These are phyloP conservation scores for Blastocladiella britannica DNA, from an alignment of 192 early-diverging fungal species.

Conservation along the genomic window DNA sequence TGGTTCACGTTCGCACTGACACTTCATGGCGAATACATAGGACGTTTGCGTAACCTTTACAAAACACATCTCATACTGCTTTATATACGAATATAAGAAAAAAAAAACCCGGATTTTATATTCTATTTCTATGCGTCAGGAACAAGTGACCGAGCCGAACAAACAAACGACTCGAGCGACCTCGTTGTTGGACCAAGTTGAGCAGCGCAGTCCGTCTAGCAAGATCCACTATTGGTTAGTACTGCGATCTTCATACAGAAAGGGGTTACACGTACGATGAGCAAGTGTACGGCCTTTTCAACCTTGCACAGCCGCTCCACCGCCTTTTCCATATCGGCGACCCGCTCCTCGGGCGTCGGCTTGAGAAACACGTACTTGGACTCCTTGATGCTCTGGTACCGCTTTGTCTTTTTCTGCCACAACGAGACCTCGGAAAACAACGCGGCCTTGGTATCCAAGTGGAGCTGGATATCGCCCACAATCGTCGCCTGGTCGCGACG, in stretches of 20 bases:
- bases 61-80: too few relatives aligned
- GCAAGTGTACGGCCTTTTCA: slow-evolving; percentile 12
- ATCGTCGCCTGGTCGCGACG: slow-evolving; percentile 8
- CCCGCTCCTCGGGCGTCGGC: slow-evolving; percentile 11
- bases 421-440: slow-evolving; percentile 8
- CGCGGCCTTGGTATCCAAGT: neutral
- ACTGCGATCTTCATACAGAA: neutral
- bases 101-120: too few relatives aligned
- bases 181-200: neutral
- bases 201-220: neutral
- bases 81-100: too few relatives aligned
- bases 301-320: slow-evolving; percentile 15
- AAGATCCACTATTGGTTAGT: neutral
- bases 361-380: slow-evolving; percentile 22
- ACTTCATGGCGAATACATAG: neutral
- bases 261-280: slow-evolving; percentile 10
- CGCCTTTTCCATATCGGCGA: slow-evolving; percentile 12
- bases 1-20: neutral
- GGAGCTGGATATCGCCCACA: slow-evolving; percentile 6
- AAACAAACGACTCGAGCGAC: too few relatives aligned
- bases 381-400: slow-evolving; percentile 21
- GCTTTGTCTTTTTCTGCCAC: slow-evolving; percentile 19
- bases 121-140: too few relatives aligned
- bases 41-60: too few relatives aligned
- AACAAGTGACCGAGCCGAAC: too few relatives aligned